phyloP scores from a whole-genome alignment of 2,329 filamentous ascomycete species.

The Epichloe brachyelytri region DNA sequence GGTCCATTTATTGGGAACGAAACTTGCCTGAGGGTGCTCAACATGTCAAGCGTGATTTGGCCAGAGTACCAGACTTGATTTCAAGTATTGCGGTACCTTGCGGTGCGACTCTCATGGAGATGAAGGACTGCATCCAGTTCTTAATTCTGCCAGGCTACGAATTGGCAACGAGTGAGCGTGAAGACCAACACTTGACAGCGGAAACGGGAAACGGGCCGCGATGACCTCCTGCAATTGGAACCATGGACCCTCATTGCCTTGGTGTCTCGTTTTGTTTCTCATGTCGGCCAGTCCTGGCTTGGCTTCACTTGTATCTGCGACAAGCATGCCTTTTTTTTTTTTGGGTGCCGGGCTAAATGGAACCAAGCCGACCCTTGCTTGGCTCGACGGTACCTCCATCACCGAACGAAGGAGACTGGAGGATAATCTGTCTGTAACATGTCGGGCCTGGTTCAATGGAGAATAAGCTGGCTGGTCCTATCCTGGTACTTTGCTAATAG shows the following conservation, averaged over 20 bases:
- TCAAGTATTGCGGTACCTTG: background rate
- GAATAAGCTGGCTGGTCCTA: background rate
- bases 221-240: constrained; percentile 4
- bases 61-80: background rate
- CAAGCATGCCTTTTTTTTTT: constrained; percentile 2
- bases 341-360: background rate
- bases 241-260: background rate
- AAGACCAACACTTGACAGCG: background rate
- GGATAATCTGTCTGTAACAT: background rate
- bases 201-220: constrained; percentile 9
- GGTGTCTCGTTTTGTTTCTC: constrained; percentile 6
- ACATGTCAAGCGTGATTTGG: too few species aligned
- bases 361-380: background rate
- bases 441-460: background rate
- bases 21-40: too few species aligned
- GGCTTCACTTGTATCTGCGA: constrained; percentile 1
- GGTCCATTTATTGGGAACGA: too few species aligned
- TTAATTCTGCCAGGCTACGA: background rate
- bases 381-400: background rate
- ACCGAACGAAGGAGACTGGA: background rate
- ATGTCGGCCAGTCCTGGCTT: background rate
- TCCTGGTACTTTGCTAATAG: too few species aligned
- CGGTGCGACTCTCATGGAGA: background rate
- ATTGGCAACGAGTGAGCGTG: background rate
- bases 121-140: background rate